Conservation (phyloP, 2,329 filamentous ascomycete species). For the Diaporthe humulicola region DNA sequence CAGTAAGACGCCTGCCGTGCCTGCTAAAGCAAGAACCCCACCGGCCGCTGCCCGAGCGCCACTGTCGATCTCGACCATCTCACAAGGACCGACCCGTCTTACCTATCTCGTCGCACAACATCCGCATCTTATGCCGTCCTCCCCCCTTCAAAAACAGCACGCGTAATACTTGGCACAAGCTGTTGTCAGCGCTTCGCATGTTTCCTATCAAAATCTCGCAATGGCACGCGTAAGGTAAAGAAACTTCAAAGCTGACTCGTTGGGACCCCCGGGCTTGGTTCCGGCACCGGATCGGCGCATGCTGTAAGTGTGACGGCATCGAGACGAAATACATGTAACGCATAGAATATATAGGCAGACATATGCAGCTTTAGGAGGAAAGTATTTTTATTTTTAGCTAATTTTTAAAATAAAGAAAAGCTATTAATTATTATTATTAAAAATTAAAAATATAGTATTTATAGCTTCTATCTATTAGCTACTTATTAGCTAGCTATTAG, state of each 20-base stretch:
- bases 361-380: no score
- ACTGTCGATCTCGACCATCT: conserved; percentile 14
- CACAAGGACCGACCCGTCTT: conserved; percentile 25
- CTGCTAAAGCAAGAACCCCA: background rate
- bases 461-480: no score
- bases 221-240: background rate
- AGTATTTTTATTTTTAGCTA: no score
- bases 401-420: no score
- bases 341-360: background rate
- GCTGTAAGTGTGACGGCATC: conserved; percentile 21
- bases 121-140: conserved; percentile 4
- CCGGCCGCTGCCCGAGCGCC: conserved; percentile 20
- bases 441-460: no score
- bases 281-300: background rate
- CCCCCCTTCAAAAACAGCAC: background rate
- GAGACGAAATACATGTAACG: background rate
- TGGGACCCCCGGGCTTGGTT: background rate
- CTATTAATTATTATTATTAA: no score
- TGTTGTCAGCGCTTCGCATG: background rate
- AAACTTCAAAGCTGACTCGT: conserved; percentile 14
- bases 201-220: background rate
- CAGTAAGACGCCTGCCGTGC: background rate
- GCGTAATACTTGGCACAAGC: conserved; percentile 15
- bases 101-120: background rate
- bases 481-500: no score